Evolutionary conservation across 257 asterid species (phyloP), one percentile per base, ranked within the genome.

Genomic region (Scutellaria baicalensis): DNA sequence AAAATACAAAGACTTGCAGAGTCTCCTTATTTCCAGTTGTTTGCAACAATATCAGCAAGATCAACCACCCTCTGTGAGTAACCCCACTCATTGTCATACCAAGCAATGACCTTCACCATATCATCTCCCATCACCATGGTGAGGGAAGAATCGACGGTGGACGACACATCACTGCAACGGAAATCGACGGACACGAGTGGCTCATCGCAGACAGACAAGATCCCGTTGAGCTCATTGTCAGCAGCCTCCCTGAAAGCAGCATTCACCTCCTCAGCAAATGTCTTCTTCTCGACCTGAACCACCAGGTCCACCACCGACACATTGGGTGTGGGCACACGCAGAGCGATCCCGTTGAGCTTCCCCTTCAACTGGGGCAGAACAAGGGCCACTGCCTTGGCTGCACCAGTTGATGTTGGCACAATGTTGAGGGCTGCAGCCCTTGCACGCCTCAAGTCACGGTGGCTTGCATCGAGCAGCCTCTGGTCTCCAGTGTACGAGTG

Each of bases 61-160:
- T 93, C 98, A 75, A 90, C 98, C 48, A 90, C 98, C 87, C 98
- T 90, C 85, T 93, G 98, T n/a, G 98, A 93, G 88, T 93, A 93
- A 6, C 97, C 98, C 97, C 98, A 93, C 76, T 93, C 97, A 57
- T 93, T 93, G 74, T 93, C 98, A 54, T 90, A 93, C 98, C 98
- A 93, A 9, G 98, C 98, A 43, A 93, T 87, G 9, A 93, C 98
- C 96, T 90, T 93, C 6, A 91, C 94, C 97, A 90, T 93, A 77
- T 93, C 98, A 60, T 93, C 97, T 77, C 98, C 98, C 97, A 90
- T 93, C 18, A 93, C 98, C 98, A 93, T 90, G 1, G 98, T 93
- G 50, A 93, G 70, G 0, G 98, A 90, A 14, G 98, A 61, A 44
- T 93, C 98, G 1, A 93, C 83, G 0, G 97, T 90, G 5, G 98